Conservation (phyloP, 148 eudicot species). For the Chenopodium formosanum region DNA sequence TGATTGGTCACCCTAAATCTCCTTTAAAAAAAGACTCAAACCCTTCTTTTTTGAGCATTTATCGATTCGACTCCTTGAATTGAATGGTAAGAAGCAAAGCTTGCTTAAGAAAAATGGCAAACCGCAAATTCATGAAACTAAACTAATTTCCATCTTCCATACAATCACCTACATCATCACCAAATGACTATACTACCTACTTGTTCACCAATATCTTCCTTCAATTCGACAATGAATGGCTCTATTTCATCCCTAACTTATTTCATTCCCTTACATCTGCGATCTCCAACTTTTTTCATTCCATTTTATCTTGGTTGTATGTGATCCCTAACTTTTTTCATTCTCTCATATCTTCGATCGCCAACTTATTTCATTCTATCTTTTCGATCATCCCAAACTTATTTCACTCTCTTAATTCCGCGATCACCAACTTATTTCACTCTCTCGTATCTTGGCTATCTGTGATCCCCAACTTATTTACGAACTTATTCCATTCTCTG, state of each 20-base stretch:
- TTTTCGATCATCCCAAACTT: background rate
- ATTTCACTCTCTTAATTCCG: background rate
- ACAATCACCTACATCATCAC: background rate
- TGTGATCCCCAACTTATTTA: too few relatives aligned
- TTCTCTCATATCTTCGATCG: background rate
- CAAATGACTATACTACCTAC: background rate
- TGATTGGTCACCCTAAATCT: too few relatives aligned
- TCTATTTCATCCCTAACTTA: background rate
- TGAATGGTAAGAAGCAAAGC: too few relatives aligned
- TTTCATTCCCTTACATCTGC: background rate
- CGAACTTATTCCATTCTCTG: too few relatives aligned
- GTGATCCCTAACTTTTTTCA: background rate
- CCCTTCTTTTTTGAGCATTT: too few relatives aligned
- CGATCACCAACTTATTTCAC: too few relatives aligned
- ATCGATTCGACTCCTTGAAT: too few relatives aligned
- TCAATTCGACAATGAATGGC: conserved; percentile 10
- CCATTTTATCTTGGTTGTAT: too few relatives aligned
- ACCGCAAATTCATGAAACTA: background rate
- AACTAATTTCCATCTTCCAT: background rate
- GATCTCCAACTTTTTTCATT: background rate
- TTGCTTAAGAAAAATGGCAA: background rate
- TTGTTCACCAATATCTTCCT: background rate
- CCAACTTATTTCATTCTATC: too few relatives aligned
- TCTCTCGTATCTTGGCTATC: too few relatives aligned
- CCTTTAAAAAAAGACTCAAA: too few relatives aligned